phyloP scores from a whole-genome alignment of 805 yeast genomes.

The Nematodospora valgi region DNA sequence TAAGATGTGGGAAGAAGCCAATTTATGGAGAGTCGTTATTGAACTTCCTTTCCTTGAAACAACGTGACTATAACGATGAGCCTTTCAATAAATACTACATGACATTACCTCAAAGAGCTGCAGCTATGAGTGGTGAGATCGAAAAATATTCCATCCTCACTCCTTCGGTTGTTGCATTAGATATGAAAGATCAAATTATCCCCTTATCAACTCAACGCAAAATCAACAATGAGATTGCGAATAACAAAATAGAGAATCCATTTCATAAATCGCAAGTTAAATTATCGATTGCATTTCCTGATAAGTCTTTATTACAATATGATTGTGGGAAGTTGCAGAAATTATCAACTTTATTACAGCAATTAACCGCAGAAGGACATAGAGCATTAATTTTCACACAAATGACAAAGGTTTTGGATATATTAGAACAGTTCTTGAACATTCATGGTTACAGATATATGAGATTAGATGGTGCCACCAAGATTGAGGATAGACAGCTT shows the following conservation, averaged over 20 bases:
- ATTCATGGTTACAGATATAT: conserved; percentile 91
- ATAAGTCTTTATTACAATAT: conserved; percentile 83
- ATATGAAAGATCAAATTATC: conserved; percentile 55
- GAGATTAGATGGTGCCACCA: conserved; percentile 97
- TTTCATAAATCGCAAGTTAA: conserved; percentile 84
- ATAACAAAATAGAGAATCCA: conserved; percentile 44
- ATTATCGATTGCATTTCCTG: conserved; percentile 92
- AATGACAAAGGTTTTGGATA: conserved; percentile 95
- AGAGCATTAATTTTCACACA: conserved; percentile 95
- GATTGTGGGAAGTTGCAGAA: conserved; percentile 97
- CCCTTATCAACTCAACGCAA: conserved; percentile 35
- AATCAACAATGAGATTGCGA: conserved; percentile 26
- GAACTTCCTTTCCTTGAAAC: conserved; percentile 25
- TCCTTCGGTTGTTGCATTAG: conserved; percentile 78
- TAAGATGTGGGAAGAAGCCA: conserved; percentile 66
- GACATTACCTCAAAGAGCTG: conserved; percentile 19
- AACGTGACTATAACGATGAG: not conserved
- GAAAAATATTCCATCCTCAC: conserved; percentile 84
- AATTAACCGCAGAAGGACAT: conserved; percentile 82
- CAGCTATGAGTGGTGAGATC: conserved; percentile 46
- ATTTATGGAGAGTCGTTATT: conserved; percentile 63
- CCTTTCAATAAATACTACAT: conserved; percentile 1
- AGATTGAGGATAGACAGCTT: conserved; percentile 93
- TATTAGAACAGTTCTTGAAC: conserved; percentile 87
- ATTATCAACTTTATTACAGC: conserved; percentile 69